Percentiles rank a stretch among this genome's conserved stretches.
phyloP scores from a whole-genome alignment of 805 yeast genomes.

The Candida multigemmis region DNA sequence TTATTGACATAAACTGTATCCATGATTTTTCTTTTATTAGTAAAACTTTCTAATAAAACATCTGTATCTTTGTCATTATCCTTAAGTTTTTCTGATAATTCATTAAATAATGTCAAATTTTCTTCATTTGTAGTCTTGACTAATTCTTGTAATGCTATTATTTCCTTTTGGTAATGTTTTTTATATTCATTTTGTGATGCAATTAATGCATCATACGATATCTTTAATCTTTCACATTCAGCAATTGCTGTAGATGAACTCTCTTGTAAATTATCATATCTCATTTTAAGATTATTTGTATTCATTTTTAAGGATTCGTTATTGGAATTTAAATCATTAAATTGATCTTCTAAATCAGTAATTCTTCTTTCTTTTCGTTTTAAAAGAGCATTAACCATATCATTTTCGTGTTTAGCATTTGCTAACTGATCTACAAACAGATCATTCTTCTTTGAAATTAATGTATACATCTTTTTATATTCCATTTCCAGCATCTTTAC shows the following conservation, averaged over 20 bases:
- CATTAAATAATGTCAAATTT: constrained; percentile 21
- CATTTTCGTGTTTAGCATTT: constrained; percentile 69
- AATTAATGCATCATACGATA: constrained; percentile 49
- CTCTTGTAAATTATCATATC: constrained; percentile 40
- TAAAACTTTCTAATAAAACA: constrained; percentile 39
- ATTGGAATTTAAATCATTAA: constrained; percentile 36
- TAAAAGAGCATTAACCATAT: constrained; percentile 58
- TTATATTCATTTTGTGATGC: constrained; percentile 45
- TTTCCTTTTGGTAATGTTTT: constrained; percentile 35
- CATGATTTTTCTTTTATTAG: constrained; percentile 37
- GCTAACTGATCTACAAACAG: constrained; percentile 55
- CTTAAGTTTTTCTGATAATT: constrained; percentile 26
- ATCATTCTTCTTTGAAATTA: constrained; percentile 40
- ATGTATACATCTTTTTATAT: constrained; percentile 43
- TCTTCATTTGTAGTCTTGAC: constrained; percentile 28
- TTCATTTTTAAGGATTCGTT: constrained; percentile 42
- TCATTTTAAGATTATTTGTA: constrained; percentile 39
- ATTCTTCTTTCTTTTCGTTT: constrained; percentile 65
- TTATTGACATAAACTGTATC: constrained; percentile 41
- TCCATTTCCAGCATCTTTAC: constrained; percentile 33
- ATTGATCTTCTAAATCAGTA: constrained; percentile 53
- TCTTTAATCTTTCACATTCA: constrained; percentile 48
- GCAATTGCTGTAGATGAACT: constrained; percentile 34
- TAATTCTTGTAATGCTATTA: constrained; percentile 25
- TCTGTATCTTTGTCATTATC: constrained; percentile 41